A percentile compares a stretch with the other conserved stretches of the same genome.
Conservation (phyloP, 306 rosid genomes). For the Quercus suber region DNA sequence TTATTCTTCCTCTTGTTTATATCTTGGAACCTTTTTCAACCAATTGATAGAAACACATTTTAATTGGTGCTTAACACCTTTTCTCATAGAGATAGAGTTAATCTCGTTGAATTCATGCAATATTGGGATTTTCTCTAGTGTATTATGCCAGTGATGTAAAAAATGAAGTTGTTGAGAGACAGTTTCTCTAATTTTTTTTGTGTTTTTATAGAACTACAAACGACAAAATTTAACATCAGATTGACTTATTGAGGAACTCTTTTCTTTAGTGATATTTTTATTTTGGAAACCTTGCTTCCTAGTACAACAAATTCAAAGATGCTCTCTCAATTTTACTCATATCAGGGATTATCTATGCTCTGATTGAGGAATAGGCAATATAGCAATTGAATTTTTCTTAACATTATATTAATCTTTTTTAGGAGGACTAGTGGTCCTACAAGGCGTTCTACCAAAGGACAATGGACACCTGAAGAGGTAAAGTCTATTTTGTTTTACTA, state of each 20-base stretch:
- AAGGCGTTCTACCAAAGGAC: conserved; percentile 98
- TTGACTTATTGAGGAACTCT: background rate
- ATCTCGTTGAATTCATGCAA: background rate
- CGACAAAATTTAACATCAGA: background rate
- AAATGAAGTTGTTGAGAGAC: background rate
- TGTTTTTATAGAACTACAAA: background rate
- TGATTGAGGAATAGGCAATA: conserved; percentile 11
- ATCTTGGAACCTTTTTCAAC: background rate
- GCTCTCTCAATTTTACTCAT: background rate
- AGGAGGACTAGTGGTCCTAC: conserved; percentile 99
- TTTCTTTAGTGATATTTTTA: background rate
- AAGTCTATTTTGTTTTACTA: background rate
- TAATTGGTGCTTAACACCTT: background rate
- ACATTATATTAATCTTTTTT: conserved; percentile 20
- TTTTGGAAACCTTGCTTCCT: background rate
- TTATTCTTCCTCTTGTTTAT: conserved; percentile 10
- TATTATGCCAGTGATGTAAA: background rate
- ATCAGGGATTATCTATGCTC: background rate
- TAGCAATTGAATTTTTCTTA: conserved; percentile 13
- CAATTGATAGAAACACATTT: conserved; percentile 2
- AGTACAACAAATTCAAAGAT: background rate
- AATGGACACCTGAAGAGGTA: conserved; percentile 97
- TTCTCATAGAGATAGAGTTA: background rate
- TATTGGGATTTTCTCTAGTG: background rate
- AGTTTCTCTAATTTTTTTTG: background rate